Base-by-base conservation (phyloP, 495 filamentous ascomycete species). In the Talaromyces borbonicus region DNA sequence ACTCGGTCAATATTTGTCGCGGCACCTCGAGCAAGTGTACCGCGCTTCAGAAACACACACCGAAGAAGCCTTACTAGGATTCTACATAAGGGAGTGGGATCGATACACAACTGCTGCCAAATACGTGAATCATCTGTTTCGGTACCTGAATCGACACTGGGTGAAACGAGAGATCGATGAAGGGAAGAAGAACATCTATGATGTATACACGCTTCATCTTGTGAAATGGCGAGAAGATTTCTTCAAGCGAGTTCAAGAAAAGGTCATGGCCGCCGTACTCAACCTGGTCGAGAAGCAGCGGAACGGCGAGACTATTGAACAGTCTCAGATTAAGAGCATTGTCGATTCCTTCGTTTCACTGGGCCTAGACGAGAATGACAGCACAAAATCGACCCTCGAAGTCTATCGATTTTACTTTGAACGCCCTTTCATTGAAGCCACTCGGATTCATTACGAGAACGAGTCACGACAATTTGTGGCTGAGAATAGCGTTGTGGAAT, bases 141-240 rank as follows among this genome's bases (percentile, higher is more conserved):
- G 82, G 31, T 99, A 99, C 60, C 84, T 99, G 15, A 99, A 97
- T 57, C 78, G 92, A 33, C 92, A 99, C 65, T 99, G 92, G 92
- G 93, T 99, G 14, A 97, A 95, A 72, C 78, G 92, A 18, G 92
- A 99, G 68, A 94, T 99, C 64, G 92, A 99, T 52, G 92, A 99
- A 61, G 93, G 93, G 19, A 99, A 99, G 64, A 99, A 99, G 72
- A 84, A 90, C 54, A 83, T 96, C 5, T 96, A 90, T 65, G 92
- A 99, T 63, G 89, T 99, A 37, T 97, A 99, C 62, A 99, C 90
- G 1, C 66, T 97, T 16, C 92, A 97, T 58, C 71, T 99, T 26
- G 94, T 95, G 29, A 85, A 86, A 52, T 99, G 92, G 92, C 86
- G 85, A 53, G 75, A 83, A 36, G 87, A 94, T 48, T 83, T 99